Evolutionary conservation across 2,329 filamentous ascomycete species (phyloP), one percentile per base, ranked within the genome.

Genomic region (Cladosporium sp.): DNA sequence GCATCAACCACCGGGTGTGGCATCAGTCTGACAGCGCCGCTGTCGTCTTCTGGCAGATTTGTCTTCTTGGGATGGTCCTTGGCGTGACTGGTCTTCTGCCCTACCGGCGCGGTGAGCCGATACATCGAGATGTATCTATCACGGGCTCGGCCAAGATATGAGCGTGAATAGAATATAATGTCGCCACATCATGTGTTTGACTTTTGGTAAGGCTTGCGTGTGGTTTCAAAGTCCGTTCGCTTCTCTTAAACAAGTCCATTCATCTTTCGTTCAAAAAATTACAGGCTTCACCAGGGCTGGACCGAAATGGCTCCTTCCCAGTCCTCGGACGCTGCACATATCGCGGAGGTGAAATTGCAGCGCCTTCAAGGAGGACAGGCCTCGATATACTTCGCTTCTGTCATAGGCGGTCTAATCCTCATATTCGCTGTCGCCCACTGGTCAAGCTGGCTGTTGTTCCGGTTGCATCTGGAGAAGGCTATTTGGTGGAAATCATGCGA

Each of bases 371-470:
- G 50, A 34, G 58, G 54, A 37, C 31, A 51, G 9, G 44, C 45
- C 42, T 37, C 55, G 33, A 49, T 42, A 13, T 59, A 57, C 49
- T 62, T 55, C 40, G 60, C 35, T 8, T 33, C 45, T 14, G 56
- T 54, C 2, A 56, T 59, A 16, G 46, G 18, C 18, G 49, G 37
- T 13, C 35, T 60, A 16, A 50, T 62, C 3, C 46, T 49, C 10
- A 2, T 55, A 10, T 61, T 59, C 50, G 45, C 52, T 10, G 41
- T 54, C 7, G n/a, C 19, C 9, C 56, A 62, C 49, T 57, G 56
- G 58, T 19, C 50, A 42, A 18, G 40, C 14, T 28, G 9, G 49
- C 4, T 53, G 49, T 33, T 38, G 4, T 31, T 54, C 34, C 45
- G 40, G 48, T 19, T 40, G 14, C 35, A 37, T 11, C 3, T 57